A percentile compares a stretch with the other conserved stretches of the same genome.
Conservation (phyloP, 2,329 filamentous ascomycete genomes). For the Podosphaera xanthii region DNA sequence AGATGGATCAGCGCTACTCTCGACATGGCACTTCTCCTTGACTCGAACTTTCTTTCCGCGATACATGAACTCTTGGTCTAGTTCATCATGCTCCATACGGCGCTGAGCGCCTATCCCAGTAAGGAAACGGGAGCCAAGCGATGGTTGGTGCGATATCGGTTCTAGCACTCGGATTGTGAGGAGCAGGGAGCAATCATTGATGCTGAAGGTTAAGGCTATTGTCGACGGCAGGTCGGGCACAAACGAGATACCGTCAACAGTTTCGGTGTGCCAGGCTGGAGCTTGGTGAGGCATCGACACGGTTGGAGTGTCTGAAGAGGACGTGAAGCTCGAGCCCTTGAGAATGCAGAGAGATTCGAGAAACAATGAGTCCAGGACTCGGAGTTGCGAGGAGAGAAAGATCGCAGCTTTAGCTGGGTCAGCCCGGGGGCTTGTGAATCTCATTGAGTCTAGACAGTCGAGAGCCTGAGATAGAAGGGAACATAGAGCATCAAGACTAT, state of each 20-base stretch:
- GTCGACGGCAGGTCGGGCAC: conserved; percentile 37
- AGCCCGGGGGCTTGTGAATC: conserved; percentile 44
- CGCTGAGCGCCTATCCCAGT: conserved; percentile 43
- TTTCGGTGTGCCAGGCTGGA: neutral
- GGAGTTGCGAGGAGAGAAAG: conserved; percentile 31
- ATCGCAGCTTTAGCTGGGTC: conserved; percentile 16
- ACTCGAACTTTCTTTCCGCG: conserved; percentile 46
- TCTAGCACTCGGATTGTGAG: conserved; percentile 49
- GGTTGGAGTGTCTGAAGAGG: neutral
- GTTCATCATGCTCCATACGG: conserved; percentile 55
- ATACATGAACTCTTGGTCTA: conserved; percentile 50
- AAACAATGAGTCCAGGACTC: conserved; percentile 30
- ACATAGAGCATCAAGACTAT: conserved; percentile 47
- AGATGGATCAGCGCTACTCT: conserved; percentile 53
- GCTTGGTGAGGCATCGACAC: conserved; percentile 1
- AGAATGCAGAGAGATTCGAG: conserved; percentile 28
- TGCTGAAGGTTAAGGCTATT: conserved; percentile 50
- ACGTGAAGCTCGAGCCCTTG: conserved; percentile 24
- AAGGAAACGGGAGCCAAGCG: conserved; percentile 42
- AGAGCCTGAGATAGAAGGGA: conserved; percentile 64
- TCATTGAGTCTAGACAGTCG: conserved; percentile 58
- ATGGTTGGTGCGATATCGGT: conserved; percentile 34
- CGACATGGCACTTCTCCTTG: conserved; percentile 70
- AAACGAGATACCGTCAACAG: conserved; percentile 19
- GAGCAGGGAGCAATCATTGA: conserved; percentile 48